These are phyloP conservation scores for Juncus inflexus DNA, from an alignment of 176 grass and related monocot genomes.

Conservation along the genomic window DNA sequence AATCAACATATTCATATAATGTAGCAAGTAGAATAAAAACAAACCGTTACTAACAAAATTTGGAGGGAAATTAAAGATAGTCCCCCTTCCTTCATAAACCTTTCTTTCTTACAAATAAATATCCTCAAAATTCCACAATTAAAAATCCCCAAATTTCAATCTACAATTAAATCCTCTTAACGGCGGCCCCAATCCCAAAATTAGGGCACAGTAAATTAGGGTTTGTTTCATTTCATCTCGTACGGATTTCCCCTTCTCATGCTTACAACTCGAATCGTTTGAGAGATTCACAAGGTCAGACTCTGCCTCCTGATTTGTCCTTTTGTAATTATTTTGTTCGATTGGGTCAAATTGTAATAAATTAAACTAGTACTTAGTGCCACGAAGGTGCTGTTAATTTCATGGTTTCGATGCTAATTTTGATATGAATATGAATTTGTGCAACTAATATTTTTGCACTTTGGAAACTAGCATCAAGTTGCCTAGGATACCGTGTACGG, in stretches of 20 bases:
- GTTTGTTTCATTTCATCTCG: slow-evolving; percentile 2
- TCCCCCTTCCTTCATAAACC: neutral
- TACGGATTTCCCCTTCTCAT: neutral
- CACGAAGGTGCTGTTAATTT: slow-evolving; percentile 5
- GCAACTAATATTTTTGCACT: slow-evolving; percentile 9
- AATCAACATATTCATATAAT: neutral
- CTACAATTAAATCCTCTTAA: neutral
- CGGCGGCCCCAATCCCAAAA: slow-evolving; percentile 4
- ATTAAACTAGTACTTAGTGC: slow-evolving; percentile 1
- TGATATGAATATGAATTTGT: neutral
- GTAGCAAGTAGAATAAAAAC: neutral
- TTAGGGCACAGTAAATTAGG: slow-evolving; percentile 7
- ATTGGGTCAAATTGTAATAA: slow-evolving; percentile 5
- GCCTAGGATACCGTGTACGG: slow-evolving; percentile 18
- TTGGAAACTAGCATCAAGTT: neutral
- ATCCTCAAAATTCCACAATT: neutral
- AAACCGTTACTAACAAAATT: slow-evolving; percentile 18
- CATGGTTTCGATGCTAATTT: neutral
- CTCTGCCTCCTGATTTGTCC: slow-evolving; percentile 16
- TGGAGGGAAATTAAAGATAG: slow-evolving; percentile 14
- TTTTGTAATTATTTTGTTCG: neutral
- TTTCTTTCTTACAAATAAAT: neutral
- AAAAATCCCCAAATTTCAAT: slow-evolving; percentile 1
- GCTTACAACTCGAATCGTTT: slow-evolving; percentile 14
- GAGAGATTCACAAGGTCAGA: slow-evolving; percentile 17